Evolutionary conservation across 306 rosid genomes (phyloP), one percentile per base, ranked within the genome.

Genomic region (Medicago truncatula): DNA sequence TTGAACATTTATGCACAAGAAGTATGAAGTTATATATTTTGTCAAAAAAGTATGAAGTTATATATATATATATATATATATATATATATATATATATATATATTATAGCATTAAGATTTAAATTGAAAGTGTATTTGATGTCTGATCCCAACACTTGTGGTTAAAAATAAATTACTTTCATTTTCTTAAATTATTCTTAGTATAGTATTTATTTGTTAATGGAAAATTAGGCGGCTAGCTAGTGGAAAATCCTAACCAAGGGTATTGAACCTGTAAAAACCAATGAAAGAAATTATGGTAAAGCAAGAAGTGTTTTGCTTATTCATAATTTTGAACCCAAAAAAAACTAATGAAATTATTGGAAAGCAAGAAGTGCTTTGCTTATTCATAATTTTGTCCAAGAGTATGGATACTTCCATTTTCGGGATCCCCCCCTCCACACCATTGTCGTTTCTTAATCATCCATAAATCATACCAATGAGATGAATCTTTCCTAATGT

Each of bases 381-480:
- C 73, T 57, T 72, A 77, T 72, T 74, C 80, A 59, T 52, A 52
- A 41, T 20, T 41, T 82, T 66, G 80, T 73, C 67, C 78, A 49
- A 67, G 60, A 73, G 81, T 78, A 14, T 28, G 13, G 59, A 18
- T 21, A 15, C 60, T 68, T 52, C 46, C 43, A 63, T 59, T 73
- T 59, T 31, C 43, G 43, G 36, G n/a, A 20, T 34, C 28, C 5
- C 28, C 38, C 12, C 20, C 7, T 11, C 16, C 41, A 36, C 25
- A 34, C 56, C 20, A 63, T 46, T 40, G 63, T 78, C 80, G 46
- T 49, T 82, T 73, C 82, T 73, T 49, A 73, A 59, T 78, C 73
- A 82, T 57, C 76, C 79, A 65, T 78, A 70, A 10, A 5, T 21
- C 62, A 21, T 21, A 57, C 23, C 36, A 21, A 57, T 57, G 28